Evolutionary conservation across 1,139 yeast species (phyloP), one percentile per base, ranked within the genome.

Genomic region (Yamadazyma songkhlaensis): DNA sequence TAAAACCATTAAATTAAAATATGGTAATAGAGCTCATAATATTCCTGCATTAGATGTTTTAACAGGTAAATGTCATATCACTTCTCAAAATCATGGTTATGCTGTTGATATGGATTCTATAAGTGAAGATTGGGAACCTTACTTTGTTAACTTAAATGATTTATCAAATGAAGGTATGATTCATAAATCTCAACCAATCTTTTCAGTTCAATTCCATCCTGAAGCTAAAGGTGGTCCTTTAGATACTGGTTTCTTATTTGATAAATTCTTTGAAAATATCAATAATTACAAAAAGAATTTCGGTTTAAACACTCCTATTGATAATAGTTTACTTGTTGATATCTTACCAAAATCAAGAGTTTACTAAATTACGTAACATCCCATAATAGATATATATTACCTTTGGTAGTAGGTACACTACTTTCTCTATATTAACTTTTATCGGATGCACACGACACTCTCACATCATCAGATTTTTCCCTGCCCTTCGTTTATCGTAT

Each of bases 201-300:
- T 90, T 67, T 88, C 97, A 23, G 88, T 96, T 3, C 98, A 92
- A 64, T 92, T 92, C 77, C 98, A 92, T 60, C 98, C 98, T 33
- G 98, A 92, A 65, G 98, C 98, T 44, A 92, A 90, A 71, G 98
- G 98, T 51, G 98, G 98, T 51, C 98, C 98, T 42, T 74, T 84
- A 54, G 98, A 92, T 63, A 85, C 97, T 13, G 76, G 87, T 4
- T 87, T 81, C 64, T 72, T 92, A 62, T 92, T 92, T 54, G 97
- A 92, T 72, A 86, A 81, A 64, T 92, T 87, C 66, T 81, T 92
- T 54, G 77, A 72, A 32, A 75, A 84, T 55, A 82, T 92, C 47
- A 72, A 68, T 31, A 65, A 64, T 30, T 87, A 77, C 72, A 83
- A 77, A 60, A 29, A 46, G 8, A 48, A 43, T 39, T 66, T 62